Base-by-base conservation (phyloP, 257 asterid genomes). In the Jacaranda mimosifolia region DNA sequence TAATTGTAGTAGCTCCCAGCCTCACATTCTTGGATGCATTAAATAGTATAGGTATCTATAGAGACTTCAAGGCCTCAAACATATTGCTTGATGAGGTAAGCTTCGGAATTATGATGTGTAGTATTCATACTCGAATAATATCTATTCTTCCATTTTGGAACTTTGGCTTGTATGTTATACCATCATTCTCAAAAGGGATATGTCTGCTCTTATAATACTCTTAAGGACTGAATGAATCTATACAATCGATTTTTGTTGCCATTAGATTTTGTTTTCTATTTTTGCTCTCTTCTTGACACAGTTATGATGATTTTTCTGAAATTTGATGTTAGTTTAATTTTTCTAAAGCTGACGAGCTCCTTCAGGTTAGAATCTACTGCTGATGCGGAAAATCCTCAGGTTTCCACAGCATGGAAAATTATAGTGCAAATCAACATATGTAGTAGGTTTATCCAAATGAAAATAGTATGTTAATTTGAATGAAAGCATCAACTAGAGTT, bases 61-160 rank as follows among this genome's bases (percentile, higher is more conserved):
- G 97, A 80, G 97, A 92, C 77, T 88, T 92, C 85, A 92, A 92
- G 87, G 92, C 95, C 58, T 89, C 95, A 0, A 92, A 90, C 83
- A 91, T 92, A 59, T 82, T 90, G 85, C 95, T 92, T 6, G 97
- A 92, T 72, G 90, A 87, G 79, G 97, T 92, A 83, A 78, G 87
- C 64, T 72, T 14, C 14, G 3, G 12, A 13, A 4, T 52, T 15
- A 4, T 68, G 26, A 15, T 60, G 1, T 7, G 56, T 49, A 39
- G 19, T 11, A 11, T 9, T 42, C 7, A 11, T 55, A 36, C 35
- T 67, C 42, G 1, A 26, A 2, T 26, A 43, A 3, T 4, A 42
- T 35, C 63, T 1, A 46, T 32, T 68, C 9, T 46, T 39, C 19
- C 32, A 43, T 64, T 26, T 26, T 26, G 32, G 32, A 26, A 26